Base-by-base conservation (phyloP, 805 yeast genomes). In the Wilhelminamyces savonicus region DNA sequence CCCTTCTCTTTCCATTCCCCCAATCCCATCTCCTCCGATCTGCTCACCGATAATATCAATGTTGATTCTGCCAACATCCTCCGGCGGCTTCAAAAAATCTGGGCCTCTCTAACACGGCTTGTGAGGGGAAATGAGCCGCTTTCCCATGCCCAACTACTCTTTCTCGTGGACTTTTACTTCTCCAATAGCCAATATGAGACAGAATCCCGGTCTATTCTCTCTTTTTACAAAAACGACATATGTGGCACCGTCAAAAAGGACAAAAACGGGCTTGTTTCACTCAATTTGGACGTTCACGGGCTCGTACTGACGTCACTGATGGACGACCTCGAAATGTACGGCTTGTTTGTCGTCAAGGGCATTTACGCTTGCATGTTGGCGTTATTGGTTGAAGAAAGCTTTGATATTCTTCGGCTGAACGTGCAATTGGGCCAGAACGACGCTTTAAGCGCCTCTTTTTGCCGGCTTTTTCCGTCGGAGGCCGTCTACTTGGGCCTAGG, bases 131-230 rank as follows among this genome's bases (percentile, higher is more conserved):
- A 34, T 16, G 45, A 44, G 10, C 39, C 27, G 18, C 27, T 60
- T 27, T 46, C 41, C 26, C 38, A 40, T 30, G 26, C 35, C 11
- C 57, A 51, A 27, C 29, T 62, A 16, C 25, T 31, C n/a, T 59
- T 56, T 30, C 36, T 62, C 20, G 34, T 62, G n/a, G 52, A 52
- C 13, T 44, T 39, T 29, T 61, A 52, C 40, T 52, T 56, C 38
- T 38, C 43, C 28, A 37, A 39, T 16, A 28, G 22, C 5, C 37
- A 34, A 9, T 28, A 29, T 29, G 41, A 40, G 8, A 36, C 46
- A 16, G 54, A 55, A 23, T 44, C 56, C 6, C 39, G 48, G 15
- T 37, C 40, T 13, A 37, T 59, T 19, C 39, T 57, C 10, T 22
- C 18, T 8, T 48, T 55, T 28, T 59, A 50, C 40, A 46, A 44